Evolutionary conservation across 441 rosid species (phyloP).

Genomic region (Adansonia rubrostipa): DNA sequence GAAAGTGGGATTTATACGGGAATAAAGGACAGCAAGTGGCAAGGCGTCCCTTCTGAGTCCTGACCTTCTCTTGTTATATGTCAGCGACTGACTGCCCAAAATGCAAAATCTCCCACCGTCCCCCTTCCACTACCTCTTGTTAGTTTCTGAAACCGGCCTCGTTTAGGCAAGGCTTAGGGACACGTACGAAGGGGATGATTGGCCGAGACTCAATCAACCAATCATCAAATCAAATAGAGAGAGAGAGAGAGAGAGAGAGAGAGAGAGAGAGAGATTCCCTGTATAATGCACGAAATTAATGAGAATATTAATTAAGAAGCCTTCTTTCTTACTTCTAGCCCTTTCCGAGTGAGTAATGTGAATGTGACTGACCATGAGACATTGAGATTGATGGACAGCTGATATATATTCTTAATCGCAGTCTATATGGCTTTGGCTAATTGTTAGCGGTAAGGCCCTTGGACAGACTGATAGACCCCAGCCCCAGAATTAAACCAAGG

Average conservation of each 20-base stretch:
- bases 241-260: no score
- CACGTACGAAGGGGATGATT: conserved; percentile 22
- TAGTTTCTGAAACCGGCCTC: conserved; percentile 1
- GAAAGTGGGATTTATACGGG: background rate
- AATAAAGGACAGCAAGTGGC: conserved; percentile 15
- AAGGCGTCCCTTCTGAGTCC: conserved; percentile 10
- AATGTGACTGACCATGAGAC: background rate
- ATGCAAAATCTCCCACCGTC: no score
- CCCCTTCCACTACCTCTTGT: background rate
- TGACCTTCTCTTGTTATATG: no score
- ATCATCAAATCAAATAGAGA: background rate
- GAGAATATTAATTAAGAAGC: background rate
- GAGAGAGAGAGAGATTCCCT: no score
- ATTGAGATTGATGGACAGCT: conserved; percentile 11
- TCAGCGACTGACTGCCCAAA: no score
- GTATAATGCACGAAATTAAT: background rate
- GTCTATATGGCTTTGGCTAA: background rate
- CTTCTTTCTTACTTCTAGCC: background rate
- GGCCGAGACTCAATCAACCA: conserved; percentile 13
- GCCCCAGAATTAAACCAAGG: background rate
- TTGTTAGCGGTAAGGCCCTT: background rate
- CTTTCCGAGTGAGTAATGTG: background rate
- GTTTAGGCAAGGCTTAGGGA: background rate
- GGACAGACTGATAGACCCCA: background rate
- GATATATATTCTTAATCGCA: background rate